phyloP scores from a whole-genome alignment of 306 rosid genomes.

The Vigna angularis region DNA sequence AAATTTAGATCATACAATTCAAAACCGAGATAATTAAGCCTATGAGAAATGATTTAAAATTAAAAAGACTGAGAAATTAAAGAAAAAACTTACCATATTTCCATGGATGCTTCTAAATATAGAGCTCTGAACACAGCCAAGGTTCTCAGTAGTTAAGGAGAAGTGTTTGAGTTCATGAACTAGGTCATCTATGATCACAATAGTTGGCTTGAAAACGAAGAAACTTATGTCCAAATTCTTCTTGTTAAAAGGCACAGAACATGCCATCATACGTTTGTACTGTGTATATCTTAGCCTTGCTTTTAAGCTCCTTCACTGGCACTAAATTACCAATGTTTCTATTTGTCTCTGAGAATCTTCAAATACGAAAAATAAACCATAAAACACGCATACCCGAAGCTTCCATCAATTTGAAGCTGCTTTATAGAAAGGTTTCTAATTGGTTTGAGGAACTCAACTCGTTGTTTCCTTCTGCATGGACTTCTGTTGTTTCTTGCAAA shows the following conservation, averaged over 20 bases:
- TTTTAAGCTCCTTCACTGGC: not conserved
- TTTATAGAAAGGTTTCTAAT: slow-evolving; percentile 46
- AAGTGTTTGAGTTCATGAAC: slow-evolving; percentile 65
- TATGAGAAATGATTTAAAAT: not conserved
- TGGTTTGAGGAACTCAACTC: slow-evolving; percentile 29
- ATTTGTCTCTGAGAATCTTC: slow-evolving; percentile 19
- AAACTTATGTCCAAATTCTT: slow-evolving; percentile 65
- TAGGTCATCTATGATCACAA: slow-evolving; percentile 67
- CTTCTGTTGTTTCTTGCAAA: slow-evolving; percentile 28
- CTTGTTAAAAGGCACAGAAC: slow-evolving; percentile 69
- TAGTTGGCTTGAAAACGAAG: slow-evolving; percentile 77
- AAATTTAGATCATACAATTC: not conserved
- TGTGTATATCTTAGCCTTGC: not conserved
- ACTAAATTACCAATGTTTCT: not conserved
- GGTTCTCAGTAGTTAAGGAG: slow-evolving; percentile 62
- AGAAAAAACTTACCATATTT: slow-evolving; percentile 58
- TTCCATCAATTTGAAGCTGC: slow-evolving; percentile 40
- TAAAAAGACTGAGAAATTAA: not conserved
- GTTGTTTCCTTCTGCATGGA: slow-evolving; percentile 28
- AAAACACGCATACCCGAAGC: slow-evolving; percentile 40
- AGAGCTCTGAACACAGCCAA: slow-evolving; percentile 83
- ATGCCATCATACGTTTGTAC: slow-evolving; percentile 51
- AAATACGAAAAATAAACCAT: slow-evolving; percentile 39
- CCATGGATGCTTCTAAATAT: slow-evolving; percentile 92
- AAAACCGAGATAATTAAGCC: not conserved